Evolutionary conservation across 163 green algal genomes (phyloP), one percentile per base, ranked within the genome.

Genomic region (Smithsoniella earleae): DNA sequence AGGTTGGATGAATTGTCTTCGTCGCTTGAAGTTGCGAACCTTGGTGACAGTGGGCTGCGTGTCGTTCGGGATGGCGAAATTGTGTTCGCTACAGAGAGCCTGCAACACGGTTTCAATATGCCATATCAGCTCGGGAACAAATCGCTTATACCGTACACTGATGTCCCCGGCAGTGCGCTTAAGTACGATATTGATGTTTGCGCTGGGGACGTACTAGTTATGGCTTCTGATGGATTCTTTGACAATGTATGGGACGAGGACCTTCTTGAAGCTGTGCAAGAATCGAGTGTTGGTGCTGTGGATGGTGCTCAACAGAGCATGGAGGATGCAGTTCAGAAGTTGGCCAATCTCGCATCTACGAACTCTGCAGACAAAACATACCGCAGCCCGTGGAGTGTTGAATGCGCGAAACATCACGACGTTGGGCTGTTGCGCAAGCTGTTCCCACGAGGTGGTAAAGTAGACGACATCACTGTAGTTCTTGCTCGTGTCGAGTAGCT

Each of bases 211-310:
- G 81, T 98, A 0, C 52, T 99, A 0, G 75, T 99, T 2, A 44
- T 87, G 8, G 94, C 82, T 62, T 95, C 87, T 0, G 94, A 99
- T 82, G 94, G 94, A 0, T 65, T 99, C 64, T 98, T 91, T 79
- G 94, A 99, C 85, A 99, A 99, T 79, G 78, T 99, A 30, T 98
- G 79, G 79, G 80, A 87, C 63, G 75, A 85, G 22, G 74, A 89
- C 73, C 54, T 89, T 13, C 33, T 62, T 46, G 46, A 37, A 33
- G 27, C 79, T 40, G 80, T 77, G 6, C 54, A 72, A 5, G 37
- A 74, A 30, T 34, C 49, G 49, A n/a, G n/a, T n/a, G n/a, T n/a
- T n/a, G n/a, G n/a, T n/a, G n/a, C n/a, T n/a, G n/a, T n/a, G n/a
- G n/a, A n/a, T n/a, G n/a, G n/a, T n/a, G n/a, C n/a, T n/a, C n/a